phyloP scores from a whole-genome alignment of 179 eudicot species.

The Gypsophila paniculata region DNA sequence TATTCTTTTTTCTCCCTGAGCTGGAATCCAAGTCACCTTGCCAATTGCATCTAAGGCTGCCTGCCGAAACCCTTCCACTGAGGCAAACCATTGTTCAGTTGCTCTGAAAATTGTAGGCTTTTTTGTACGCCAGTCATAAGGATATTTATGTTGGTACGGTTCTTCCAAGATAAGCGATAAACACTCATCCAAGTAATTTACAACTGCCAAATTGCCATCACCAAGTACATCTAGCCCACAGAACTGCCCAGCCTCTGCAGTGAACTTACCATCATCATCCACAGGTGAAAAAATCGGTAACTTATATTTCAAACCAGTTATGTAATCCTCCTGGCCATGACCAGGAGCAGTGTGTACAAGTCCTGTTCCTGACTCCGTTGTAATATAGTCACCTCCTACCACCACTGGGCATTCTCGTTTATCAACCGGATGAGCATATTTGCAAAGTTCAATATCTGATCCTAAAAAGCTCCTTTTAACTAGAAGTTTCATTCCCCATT shows the following conservation, averaged over 20 bases:
- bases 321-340: slow-evolving; percentile 96
- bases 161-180: slow-evolving; percentile 74
- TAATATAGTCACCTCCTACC: slow-evolving; percentile 92
- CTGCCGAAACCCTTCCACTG: slow-evolving; percentile 90
- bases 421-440: slow-evolving; percentile 81
- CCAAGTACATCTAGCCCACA: slow-evolving; percentile 87
- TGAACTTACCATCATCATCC: slow-evolving; percentile 90
- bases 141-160: slow-evolving; percentile 93
- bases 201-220: slow-evolving; percentile 76
- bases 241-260: slow-evolving; percentile 89
- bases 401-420: slow-evolving; percentile 85
- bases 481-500: slow-evolving; percentile 75
- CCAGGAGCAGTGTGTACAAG: slow-evolving; percentile 99
- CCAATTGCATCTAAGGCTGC: slow-evolving; percentile 79
- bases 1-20: slow-evolving; percentile 93
- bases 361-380: slow-evolving; percentile 99
- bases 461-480: slow-evolving; percentile 62
- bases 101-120: slow-evolving; percentile 97
- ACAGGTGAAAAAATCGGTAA: slow-evolving; percentile 85
- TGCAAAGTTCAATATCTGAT: slow-evolving; percentile 82
- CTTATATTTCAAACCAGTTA: slow-evolving; percentile 87
- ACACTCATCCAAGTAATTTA: slow-evolving; percentile 64
- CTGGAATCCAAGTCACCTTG: slow-evolving; percentile 79
- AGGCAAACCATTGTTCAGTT: slow-evolving; percentile 99
- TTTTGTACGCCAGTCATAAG: slow-evolving; percentile 99